Conservation (phyloP, 257 asterid genomes). For the Striga asiatica region DNA sequence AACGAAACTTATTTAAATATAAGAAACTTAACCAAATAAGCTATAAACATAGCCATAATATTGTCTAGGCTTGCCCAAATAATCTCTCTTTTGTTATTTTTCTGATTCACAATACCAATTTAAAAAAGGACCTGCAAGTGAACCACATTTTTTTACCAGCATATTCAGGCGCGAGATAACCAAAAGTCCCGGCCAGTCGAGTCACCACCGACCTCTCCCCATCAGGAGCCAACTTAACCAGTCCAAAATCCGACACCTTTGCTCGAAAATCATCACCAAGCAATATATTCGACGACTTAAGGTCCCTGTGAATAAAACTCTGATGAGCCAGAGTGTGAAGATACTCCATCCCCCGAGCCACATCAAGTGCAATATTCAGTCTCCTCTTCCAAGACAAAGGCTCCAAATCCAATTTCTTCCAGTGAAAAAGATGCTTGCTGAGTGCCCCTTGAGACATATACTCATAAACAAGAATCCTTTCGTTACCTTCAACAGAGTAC, state of each 20-base stretch:
- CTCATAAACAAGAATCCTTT: slow-evolving; percentile 73
- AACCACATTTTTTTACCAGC: slow-evolving; percentile 69
- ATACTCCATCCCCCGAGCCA: slow-evolving; percentile 83
- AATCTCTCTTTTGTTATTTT: too few species aligned
- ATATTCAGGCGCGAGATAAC: slow-evolving; percentile 88
- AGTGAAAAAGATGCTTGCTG: slow-evolving; percentile 69
- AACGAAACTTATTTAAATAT: too few species aligned
- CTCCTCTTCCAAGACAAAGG: slow-evolving; percentile 88
- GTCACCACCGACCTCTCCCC: slow-evolving; percentile 74
- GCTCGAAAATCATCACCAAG: slow-evolving; percentile 82
- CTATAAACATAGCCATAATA: too few species aligned
- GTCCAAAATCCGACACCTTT: slow-evolving; percentile 78
- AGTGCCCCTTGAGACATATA: slow-evolving; percentile 91
- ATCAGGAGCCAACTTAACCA: slow-evolving; percentile 85
- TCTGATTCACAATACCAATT: too few species aligned
- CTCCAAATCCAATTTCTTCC: slow-evolving; percentile 63
- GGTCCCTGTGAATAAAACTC: slow-evolving; percentile 79
- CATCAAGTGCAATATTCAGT: slow-evolving; percentile 78
- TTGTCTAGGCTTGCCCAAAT: too few species aligned
- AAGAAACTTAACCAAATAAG: too few species aligned
- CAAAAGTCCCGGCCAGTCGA: slow-evolving; percentile 85
- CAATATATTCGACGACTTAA: slow-evolving; percentile 71
- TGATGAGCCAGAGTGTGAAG: slow-evolving; percentile 74
- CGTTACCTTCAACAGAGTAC: slow-evolving; percentile 56
- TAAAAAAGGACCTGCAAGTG: too few species aligned